phyloP scores from a whole-genome alignment of 169 alveolate species.

The Babesia ovis region DNA sequence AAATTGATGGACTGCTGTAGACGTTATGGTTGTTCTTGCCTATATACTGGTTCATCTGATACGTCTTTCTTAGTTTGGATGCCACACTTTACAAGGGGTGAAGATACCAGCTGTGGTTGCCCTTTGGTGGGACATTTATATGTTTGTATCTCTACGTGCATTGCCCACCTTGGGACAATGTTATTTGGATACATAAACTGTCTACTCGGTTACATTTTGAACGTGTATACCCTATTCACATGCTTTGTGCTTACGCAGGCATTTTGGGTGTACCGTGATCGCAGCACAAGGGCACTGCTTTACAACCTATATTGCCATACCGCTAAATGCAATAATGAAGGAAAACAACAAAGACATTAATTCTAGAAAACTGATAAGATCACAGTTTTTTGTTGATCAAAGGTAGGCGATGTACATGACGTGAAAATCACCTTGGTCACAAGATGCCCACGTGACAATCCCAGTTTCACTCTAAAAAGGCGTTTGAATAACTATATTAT shows the following conservation, averaged over 20 bases:
- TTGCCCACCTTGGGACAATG: not conserved
- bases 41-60: not conserved
- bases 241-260: slow-evolving; percentile 10
- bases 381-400: slow-evolving; percentile 23
- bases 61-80: slow-evolving; percentile 1
- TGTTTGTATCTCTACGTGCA: not conserved
- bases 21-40: slow-evolving; percentile 36
- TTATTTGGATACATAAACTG: not conserved
- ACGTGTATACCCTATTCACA: slow-evolving; percentile 17
- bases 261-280: slow-evolving; percentile 21
- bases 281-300: not conserved
- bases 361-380: not conserved
- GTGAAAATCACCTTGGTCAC: slow-evolving; percentile 11
- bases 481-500: not conserved
- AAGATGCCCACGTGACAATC: not conserved
- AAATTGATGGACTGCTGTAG: slow-evolving; percentile 21
- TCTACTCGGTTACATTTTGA: not conserved
- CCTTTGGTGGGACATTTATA: not conserved
- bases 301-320: not conserved
- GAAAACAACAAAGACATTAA: not conserved
- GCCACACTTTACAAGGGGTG: slow-evolving; percentile 11
- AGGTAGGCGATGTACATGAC: slow-evolving; percentile 4
- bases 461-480: slow-evolving; percentile 5
- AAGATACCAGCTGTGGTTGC: not conserved
- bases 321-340: not conserved